Evolutionary conservation across 805 yeast genomes (phyloP), one percentile per base, ranked within the genome.

Genomic region (Yamadazyma scolyti): DNA sequence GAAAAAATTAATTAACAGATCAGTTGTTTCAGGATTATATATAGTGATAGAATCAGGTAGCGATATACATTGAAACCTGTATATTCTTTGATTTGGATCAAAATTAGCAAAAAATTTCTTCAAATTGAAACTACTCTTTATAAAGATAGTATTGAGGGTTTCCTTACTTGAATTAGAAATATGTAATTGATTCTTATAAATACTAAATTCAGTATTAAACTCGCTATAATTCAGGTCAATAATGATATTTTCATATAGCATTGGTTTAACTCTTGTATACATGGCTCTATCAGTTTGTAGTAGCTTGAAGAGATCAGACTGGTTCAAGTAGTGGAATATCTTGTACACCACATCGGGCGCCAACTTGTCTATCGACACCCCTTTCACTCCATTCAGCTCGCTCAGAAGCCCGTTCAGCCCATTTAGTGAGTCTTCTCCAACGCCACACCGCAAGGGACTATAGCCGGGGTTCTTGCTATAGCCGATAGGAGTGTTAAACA

Each of bases 21-120:
- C 40, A 16, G 51, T 47, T 23, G 61, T 46, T 4, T 54, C 55
- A 17, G 47, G 38, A 28, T 67, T 68, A 34, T 54, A 52, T 1
- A 58, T 48, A 24, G 61, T 58, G 16, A 67, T 53, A 15, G 69
- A 63, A 37, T 68, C 71, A 0, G 75, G 76, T 4, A 71, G 40
- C 15, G 49, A 46, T 2, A 60, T 44, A 29, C 66, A 54, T 27
- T 52, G 58, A 14, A 71, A 40, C 10, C 44, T 39, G 24, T 43
- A 42, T 3, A 63, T 47, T 7, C 17, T 28, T 8, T 28, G 18
- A 9, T 33, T 36, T n/a, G 16, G 18, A 4, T 41, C 37, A 24
- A 46, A 44, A 6, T 39, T 24, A 12, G 37, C 37, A 26, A 67
- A 42, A 24, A 68, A 60, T 25, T 46, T 50, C 40, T 65, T 64